Evolutionary conservation across 306 rosid species (phyloP), one percentile per base, ranked within the genome.

Genomic region (Heteromeles arbutifolia): DNA sequence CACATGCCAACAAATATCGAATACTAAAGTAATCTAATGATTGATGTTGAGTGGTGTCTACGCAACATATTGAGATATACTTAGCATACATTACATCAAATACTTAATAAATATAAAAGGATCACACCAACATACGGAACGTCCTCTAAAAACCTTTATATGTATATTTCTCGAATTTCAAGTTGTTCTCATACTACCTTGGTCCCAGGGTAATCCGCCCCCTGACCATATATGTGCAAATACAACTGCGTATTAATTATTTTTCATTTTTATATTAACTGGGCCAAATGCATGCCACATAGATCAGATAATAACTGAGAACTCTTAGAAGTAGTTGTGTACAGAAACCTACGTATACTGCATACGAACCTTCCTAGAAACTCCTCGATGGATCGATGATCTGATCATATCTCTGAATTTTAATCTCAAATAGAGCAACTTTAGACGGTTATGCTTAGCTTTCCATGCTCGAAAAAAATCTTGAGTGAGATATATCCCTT

Each of bases 41-140:
- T 9, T 7, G 10, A 37, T 37, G 0, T 37, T 37, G 10, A 37
- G 9, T 37, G 0, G 0, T 7, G 10, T 7, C 0, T 37, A 7
- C 10, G 0, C 0, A 1, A 34, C 0, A 2, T 7, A 37, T 37
- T 0, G 2, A 37, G 0, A 1, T 37, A 37, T 37, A 37, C 2
- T 37, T 37, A 37, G 8, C 2, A 0, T 37, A 7, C 0, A 7
- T 37, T 37, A 37, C 10, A 37, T 37, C 9, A 37, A 37, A 37
- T 1, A 37, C 8, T 37, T 37, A 37, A 37, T 37, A 37, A 37
- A 2, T 37, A 37, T 1, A 37, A 37, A 37, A 37, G 0, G 0
- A 37, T 37, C 10, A 37, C 41, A 37, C 41, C 10, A 37, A 37
- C 41, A 6, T 37, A 7, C 9, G 10, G 10, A 37, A 37, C 41